Evolutionary conservation across 176 grass and related monocot genomes (phyloP), one percentile per base, ranked within the genome.

Genomic region (Neostapfia colusana): DNA sequence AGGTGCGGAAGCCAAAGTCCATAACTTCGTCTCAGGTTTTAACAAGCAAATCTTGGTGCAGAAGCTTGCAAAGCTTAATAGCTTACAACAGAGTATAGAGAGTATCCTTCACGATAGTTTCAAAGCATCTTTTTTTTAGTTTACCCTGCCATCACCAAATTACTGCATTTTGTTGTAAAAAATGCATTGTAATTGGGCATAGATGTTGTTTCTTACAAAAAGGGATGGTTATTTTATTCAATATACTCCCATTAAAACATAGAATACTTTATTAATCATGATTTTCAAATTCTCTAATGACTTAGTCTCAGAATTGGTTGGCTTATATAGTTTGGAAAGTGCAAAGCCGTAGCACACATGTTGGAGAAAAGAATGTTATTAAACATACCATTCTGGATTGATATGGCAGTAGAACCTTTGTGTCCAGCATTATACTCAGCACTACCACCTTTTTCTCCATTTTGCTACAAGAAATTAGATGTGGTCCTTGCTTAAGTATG

Each of bases 51-150:
- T 90, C 59, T 87, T 99, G 18, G 82, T 79, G 1, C 91, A 99
- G 76, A 99, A 99, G 77, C 92, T 99, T 80, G 49, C 70, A 2
- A 99, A 90, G 69, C 89, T 99, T 67, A 99, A 95, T 80, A 91
- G 82, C 81, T 80, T 87, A 74, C 95, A 95, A 24, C 95, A 99
- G 74, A 99, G 91, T 74, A 99, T 99, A 90, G 89, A 99, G 82
- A 99, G 95, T 99, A 99, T 99, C 95, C 91, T 90, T 79, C 24
- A 79, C 74, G 65, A 18, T 46, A 63, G 20, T 74, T 77, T 59
- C 27, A 79, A 53, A 28, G 10, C 20, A 41, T 83, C 37, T 15
- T 73, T 15, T 73, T 39, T 25, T 58, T 26, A 26, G 23, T 25
- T 58, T 25, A 58, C 10, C 23, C 23, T 26, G 3, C 9, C 55